Percentiles rank a stretch among this genome's conserved stretches.
Conservation (phyloP, 257 asterid species). For the Cruciata laevipes region DNA sequence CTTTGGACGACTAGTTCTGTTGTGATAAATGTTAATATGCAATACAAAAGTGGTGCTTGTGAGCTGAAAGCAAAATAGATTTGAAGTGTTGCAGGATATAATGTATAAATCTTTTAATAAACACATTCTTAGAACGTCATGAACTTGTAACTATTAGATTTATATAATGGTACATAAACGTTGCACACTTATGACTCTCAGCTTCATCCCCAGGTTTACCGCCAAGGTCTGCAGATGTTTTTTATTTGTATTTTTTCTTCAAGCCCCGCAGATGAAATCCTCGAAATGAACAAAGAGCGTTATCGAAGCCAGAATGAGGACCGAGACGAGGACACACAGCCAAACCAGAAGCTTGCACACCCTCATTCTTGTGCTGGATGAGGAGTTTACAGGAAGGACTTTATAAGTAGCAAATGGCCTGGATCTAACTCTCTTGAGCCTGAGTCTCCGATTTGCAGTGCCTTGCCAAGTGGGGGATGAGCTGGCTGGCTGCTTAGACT, state of each 20-base stretch:
- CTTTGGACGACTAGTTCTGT: neutral
- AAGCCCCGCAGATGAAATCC: neutral
- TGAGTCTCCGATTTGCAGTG: slow-evolving; percentile 48
- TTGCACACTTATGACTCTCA: too few relatives aligned
- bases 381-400: neutral
- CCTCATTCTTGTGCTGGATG: neutral
- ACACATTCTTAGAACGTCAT: neutral
- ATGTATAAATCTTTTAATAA: neutral
- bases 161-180: too few relatives aligned
- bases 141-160: neutral
- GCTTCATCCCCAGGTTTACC: too few relatives aligned
- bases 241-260: too few relatives aligned
- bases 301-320: neutral
- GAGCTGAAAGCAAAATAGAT: neutral
- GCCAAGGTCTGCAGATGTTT: too few relatives aligned
- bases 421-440: slow-evolving; percentile 25
- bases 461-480: slow-evolving; percentile 39
- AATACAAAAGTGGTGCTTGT: neutral
- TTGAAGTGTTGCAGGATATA: neutral
- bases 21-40: neutral
- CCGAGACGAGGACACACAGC: neutral
- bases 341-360: neutral
- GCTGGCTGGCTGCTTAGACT: slow-evolving; percentile 16
- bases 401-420: neutral
- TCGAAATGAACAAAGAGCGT: neutral